Conservation (phyloP, 129 eudicot genomes). For the Kitagawia praeruptora region DNA sequence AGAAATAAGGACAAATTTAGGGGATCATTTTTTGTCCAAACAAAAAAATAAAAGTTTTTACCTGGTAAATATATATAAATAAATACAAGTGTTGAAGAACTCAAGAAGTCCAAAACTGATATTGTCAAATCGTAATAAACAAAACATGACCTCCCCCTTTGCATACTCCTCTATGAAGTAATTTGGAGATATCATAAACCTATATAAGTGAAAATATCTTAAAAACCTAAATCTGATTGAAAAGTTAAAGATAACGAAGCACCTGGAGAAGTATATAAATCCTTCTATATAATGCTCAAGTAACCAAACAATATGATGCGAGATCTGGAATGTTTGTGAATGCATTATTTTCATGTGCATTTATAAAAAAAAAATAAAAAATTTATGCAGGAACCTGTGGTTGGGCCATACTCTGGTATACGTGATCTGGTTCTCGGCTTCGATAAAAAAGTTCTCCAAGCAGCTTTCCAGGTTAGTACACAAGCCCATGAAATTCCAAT, state of each 20-base stretch:
- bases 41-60: background rate
- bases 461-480: slow-evolving; percentile 44
- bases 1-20: background rate
- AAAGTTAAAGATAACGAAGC: background rate
- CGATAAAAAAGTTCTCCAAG: slow-evolving; percentile 51
- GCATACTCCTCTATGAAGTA: background rate
- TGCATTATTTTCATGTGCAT: background rate
- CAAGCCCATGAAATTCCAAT: background rate
- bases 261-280: background rate
- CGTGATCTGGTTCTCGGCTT: slow-evolving; percentile 67
- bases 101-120: background rate
- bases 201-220: background rate
- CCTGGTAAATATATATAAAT: background rate
- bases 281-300: background rate
- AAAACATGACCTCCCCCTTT: background rate
- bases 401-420: slow-evolving; percentile 40
- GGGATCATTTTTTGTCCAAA: background rate
- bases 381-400: slow-evolving; percentile 30
- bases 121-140: background rate
- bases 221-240: background rate
- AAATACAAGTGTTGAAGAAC: background rate
- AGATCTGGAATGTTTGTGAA: background rate
- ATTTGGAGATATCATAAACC: background rate
- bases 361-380: too few relatives aligned
- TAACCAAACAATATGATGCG: background rate